Conservation (phyloP, 345 rosid genomes). For the Populus pruinosa region DNA sequence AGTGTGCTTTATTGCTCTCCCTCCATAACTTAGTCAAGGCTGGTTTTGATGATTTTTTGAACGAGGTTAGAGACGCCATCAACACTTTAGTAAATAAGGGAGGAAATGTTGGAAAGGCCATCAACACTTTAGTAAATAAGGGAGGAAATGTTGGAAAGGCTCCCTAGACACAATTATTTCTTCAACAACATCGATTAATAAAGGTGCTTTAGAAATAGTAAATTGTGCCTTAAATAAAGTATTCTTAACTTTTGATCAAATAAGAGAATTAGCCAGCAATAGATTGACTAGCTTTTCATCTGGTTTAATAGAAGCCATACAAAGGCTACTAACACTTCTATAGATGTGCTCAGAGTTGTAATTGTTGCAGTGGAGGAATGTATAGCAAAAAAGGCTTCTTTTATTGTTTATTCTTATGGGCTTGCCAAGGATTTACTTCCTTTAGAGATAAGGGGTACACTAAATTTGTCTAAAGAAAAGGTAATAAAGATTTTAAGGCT, state of each 20-base stretch:
- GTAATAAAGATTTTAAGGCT: conserved; percentile 48
- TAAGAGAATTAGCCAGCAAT: conserved; percentile 46
- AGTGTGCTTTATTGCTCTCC: too few species aligned
- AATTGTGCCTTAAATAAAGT: conserved; percentile 45
- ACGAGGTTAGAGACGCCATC: conserved; percentile 44
- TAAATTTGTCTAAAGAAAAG: conserved; percentile 67
- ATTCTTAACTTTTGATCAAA: conserved; percentile 51
- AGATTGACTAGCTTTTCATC: conserved; percentile 44
- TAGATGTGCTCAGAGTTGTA: conserved; percentile 62
- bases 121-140: conserved; percentile 47
- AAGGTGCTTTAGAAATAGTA: conserved; percentile 55
- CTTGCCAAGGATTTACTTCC: conserved; percentile 72
- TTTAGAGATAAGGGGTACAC: conserved; percentile 49
- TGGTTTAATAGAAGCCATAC: conserved; percentile 56
- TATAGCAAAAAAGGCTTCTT: conserved; percentile 57
- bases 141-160: conserved; percentile 50
- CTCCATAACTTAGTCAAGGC: conserved; percentile 15
- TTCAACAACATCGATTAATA: conserved; percentile 46
- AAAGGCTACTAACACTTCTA: conserved; percentile 47
- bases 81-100: too few species aligned
- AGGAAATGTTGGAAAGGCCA: too few species aligned
- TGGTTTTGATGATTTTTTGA: conserved; percentile 48
- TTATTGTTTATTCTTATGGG: conserved; percentile 61
- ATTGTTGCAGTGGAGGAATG: conserved; percentile 60
- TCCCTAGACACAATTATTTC: conserved; percentile 55